A percentile compares a stretch with the other conserved stretches of the same genome.
Conservation (phyloP, 2,329 filamentous ascomycete genomes). For the Aspergillus caelatus region DNA sequence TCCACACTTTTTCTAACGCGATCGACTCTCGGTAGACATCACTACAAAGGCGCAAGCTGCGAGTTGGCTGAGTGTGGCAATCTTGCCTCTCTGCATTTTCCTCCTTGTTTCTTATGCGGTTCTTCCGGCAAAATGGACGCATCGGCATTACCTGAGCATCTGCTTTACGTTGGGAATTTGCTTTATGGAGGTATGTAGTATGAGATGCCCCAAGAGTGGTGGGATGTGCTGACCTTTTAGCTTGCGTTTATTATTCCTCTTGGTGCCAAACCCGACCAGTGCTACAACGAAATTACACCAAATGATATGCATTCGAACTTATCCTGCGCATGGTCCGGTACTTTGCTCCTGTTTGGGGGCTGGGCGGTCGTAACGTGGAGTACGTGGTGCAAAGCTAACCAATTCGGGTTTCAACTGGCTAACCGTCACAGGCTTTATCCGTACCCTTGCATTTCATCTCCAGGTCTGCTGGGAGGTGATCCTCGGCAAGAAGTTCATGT, state of each 20-base stretch:
- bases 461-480: constrained; percentile 98
- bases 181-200: constrained; percentile 71
- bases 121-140: constrained; percentile 84
- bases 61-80: constrained; percentile 81
- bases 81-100: constrained; percentile 72
- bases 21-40: constrained; percentile 45
- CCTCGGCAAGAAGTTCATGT: constrained; percentile 87
- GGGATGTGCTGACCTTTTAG: constrained; percentile 47
- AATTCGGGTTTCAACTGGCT: neutral
- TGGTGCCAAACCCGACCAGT: constrained; percentile 75
- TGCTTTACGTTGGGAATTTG: constrained; percentile 76
- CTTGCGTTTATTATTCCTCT: constrained; percentile 90
- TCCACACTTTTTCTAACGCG: neutral
- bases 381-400: constrained; percentile 35
- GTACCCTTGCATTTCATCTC: constrained; percentile 87
- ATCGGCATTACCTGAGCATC: constrained; percentile 90
- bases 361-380: constrained; percentile 84
- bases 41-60: constrained; percentile 63
- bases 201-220: neutral
- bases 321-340: constrained; percentile 85
- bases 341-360: constrained; percentile 83
- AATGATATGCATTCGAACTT: constrained; percentile 83
- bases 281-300: constrained; percentile 87
- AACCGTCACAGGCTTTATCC: constrained; percentile 67
- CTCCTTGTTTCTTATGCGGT: constrained; percentile 77